A percentile compares a stretch with the other conserved stretches of the same genome.
These are phyloP conservation scores for Cystobasidium tubakii DNA, from an alignment of 768 basidiomycete species.

Conservation along the genomic window DNA sequence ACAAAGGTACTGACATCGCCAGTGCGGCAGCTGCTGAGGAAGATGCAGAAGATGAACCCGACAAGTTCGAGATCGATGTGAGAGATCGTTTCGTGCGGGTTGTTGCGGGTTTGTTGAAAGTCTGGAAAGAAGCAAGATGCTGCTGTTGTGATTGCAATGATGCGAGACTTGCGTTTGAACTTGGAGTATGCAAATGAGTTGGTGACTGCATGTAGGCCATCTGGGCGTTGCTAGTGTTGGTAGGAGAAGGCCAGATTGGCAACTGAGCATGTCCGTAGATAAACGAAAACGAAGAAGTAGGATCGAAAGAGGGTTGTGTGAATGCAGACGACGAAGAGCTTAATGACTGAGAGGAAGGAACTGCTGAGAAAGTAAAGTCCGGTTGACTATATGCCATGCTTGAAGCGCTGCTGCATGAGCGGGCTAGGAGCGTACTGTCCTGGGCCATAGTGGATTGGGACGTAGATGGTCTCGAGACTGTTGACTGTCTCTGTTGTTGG, in stretches of 20 bases:
- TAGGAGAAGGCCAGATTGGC: neutral
- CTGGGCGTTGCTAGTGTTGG: neutral
- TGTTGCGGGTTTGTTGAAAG: neutral
- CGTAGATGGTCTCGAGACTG: neutral
- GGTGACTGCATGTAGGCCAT: neutral
- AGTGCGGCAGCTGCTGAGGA: neutral
- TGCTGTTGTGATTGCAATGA: neutral
- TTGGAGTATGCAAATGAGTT: neutral
- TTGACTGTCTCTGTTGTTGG: neutral
- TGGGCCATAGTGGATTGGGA: neutral
- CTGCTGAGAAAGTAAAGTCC: slow-evolving; percentile 1
- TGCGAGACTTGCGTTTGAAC: neutral
- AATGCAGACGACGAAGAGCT: slow-evolving; percentile 9
- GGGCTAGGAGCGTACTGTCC: neutral
- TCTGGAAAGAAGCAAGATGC: neutral
- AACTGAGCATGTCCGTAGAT: neutral
- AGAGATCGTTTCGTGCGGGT: neutral
- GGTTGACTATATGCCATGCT: slow-evolving; percentile 9
- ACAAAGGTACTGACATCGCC: neutral
- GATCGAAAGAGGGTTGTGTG: neutral
- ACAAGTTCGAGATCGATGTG: neutral
- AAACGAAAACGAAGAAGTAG: neutral
- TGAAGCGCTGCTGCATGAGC: neutral
- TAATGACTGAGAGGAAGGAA: neutral
- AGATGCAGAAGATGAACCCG: slow-evolving; percentile 10